Conservation (phyloP, 129 eudicot genomes). For the Kitagawia praeruptora region DNA sequence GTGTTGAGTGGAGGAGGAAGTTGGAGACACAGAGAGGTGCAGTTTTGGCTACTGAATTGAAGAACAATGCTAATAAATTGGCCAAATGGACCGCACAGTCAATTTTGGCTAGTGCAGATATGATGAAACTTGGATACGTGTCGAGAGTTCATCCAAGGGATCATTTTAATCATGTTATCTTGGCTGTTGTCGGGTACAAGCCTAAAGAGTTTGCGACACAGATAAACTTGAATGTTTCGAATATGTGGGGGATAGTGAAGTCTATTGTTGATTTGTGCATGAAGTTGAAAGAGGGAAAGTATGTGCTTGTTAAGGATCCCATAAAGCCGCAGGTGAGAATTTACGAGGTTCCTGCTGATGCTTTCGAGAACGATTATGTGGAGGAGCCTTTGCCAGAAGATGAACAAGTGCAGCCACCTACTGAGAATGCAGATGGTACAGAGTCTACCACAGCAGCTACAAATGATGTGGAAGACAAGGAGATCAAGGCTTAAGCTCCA, state of each 20-base stretch:
- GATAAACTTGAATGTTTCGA: conserved; percentile 64
- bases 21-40: conserved; percentile 89
- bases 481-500: conserved; percentile 34
- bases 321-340: conserved; percentile 75
- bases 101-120: conserved; percentile 70
- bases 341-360: conserved; percentile 87
- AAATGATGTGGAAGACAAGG: conserved; percentile 44
- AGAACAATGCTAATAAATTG: conserved; percentile 75
- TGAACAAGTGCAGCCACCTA: conserved; percentile 82
- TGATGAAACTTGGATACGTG: conserved; percentile 84
- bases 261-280: conserved; percentile 83
- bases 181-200: conserved; percentile 81
- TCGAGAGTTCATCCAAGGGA: conserved; percentile 88
- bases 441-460: conserved; percentile 32
- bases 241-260: conserved; percentile 98
- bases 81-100: conserved; percentile 89
- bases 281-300: conserved; percentile 78
- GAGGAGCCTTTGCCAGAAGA: conserved; percentile 83
- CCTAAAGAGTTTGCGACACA: conserved; percentile 76
- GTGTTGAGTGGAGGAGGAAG: conserved; percentile 88
- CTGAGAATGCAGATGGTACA: conserved; percentile 41
- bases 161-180: conserved; percentile 78
- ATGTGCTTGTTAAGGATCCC: conserved; percentile 82
- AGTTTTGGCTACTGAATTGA: conserved; percentile 83
- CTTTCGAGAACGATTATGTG: conserved; percentile 79